Evolutionary conservation across 208 protist genomes (phyloP), one percentile per base, ranked within the genome.

Genomic region (Trypanosomatidae sp.): DNA sequence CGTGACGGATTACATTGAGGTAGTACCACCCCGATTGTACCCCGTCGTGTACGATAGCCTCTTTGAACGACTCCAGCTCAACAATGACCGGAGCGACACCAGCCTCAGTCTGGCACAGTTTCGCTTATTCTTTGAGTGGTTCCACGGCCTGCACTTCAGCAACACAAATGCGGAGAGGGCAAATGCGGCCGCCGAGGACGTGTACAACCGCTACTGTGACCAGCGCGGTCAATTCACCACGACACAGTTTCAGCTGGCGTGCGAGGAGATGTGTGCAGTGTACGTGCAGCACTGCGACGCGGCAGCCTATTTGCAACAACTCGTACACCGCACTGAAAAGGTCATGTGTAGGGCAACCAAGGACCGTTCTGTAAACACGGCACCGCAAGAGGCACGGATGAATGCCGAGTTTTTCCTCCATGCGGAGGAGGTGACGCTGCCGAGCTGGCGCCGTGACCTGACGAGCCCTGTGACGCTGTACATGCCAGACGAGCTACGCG

Each of bases 111-210:
- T 88, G 7, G 56, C 77, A 13, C 76, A 86, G 71, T 97, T 97
- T 66, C 78, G 80, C 58, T 39, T 85, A 17, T 95, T 95, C 69
- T 88, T 93, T 66, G 62, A 77, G 30, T 97, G 90, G 89, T 91
- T 97, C 58, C 84, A 89, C 71, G 50, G 76, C 0, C 72, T 85
- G 30, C 78, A 91, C 74, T 93, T 94, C 50, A 46, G 52, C n/a
- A 92, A 92, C 69, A 84, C 82, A 1, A 90, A 91, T 10, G 67
- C 82, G 25, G 73, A 72, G 22, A 81, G 84, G 39, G 79, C 82
- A 3, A 80, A 75, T 43, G 83, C 84, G 13, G 92, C 86, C 0
- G 90, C 90, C 9, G 69, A 72, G 53, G 68, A 80, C 53, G 47
- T 94, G 33, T 97, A 82, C 80, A 53, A 80, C 25, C 66, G 83